Evolutionary conservation across 345 rosid species (phyloP), one percentile per base, ranked within the genome.

Genomic region (Rubroshorea leprosula): DNA sequence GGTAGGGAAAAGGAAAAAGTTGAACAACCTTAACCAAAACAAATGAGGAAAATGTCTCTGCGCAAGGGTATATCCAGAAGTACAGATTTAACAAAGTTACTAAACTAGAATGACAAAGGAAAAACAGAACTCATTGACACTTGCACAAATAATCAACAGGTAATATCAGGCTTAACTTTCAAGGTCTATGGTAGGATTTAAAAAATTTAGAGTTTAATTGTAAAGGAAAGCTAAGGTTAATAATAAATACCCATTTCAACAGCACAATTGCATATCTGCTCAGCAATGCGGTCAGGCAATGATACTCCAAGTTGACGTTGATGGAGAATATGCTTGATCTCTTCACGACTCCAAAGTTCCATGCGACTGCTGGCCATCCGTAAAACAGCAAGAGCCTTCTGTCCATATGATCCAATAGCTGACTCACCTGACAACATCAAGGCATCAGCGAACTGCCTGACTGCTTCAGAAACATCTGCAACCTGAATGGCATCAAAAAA

Each of bases 391-490:
- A 85, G 76, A 48, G 93, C 89, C 72, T 85, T 85, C 73, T 76
- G 80, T 41, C 84, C 81, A 59, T 60, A 65, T 23, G 67, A 55
- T 57, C 89, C 93, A 38, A 85, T 77, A 18, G 93, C 93, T 11
- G 89, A 85, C 67, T 85, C 89, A 44, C 86, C 93, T 27, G 89
- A 85, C 60, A 85, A 51, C 93, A 85, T 85, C 71, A 85, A 46
- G 25, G 89, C 93, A 61, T 85, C 88, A 0, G 89, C 83, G 66
- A 68, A 73, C 51, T 83, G 89, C 62, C 86, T 69, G 61, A 85
- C 89, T 54, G 77, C 89, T 80, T 85, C 93, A 6, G 86, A 80
- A 49, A 85, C 80, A 72, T 85, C 93, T 50, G 93, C 89, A 51
- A 85, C 89, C 91, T 82, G 53, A n/a, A 35, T 70, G 18, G 49